phyloP scores from a whole-genome alignment of 2,329 filamentous ascomycete species.

The Septoria linicola region DNA sequence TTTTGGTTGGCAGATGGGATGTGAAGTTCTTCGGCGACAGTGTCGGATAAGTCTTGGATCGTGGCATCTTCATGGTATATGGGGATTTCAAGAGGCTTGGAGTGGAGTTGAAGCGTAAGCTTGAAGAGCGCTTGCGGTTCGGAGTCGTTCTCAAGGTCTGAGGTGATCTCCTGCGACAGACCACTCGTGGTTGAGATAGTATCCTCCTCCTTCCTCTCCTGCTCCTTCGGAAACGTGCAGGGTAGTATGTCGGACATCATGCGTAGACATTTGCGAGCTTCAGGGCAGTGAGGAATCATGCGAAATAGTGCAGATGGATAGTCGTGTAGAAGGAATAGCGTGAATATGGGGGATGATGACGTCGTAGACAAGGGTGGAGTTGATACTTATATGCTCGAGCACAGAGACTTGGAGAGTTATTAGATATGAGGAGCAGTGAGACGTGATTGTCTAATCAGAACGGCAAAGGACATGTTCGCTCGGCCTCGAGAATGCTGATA shows the following conservation, averaged over 20 bases:
- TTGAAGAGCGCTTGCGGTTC: constrained; percentile 34
- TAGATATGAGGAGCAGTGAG: too few species aligned
- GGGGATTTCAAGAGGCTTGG: constrained; percentile 49
- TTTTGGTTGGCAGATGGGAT: constrained; percentile 67
- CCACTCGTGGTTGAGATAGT: constrained; percentile 7
- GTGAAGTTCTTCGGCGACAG: constrained; percentile 56
- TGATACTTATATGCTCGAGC: too few species aligned
- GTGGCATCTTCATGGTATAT: constrained; percentile 52
- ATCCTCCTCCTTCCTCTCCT: constrained; percentile 13
- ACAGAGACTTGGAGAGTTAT: too few species aligned
- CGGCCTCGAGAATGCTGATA: too few species aligned
- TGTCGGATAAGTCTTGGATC: constrained; percentile 58
- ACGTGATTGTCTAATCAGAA: too few species aligned
- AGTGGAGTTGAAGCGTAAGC: constrained; percentile 57
- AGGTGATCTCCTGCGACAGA: constrained; percentile 19
- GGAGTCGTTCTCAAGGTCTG: constrained; percentile 21
- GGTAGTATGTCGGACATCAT: constrained; percentile 16
- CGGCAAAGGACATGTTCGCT: too few species aligned
- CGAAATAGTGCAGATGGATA: neutral
- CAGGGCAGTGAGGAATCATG: constrained; percentile 17
- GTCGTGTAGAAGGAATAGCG: too few species aligned
- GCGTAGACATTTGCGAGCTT: constrained; percentile 18
- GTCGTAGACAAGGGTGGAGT: too few species aligned
- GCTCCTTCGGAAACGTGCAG: constrained; percentile 15
- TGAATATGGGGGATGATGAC: too few species aligned